Conservation (phyloP, 1,139 yeast genomes). For the Diutina pseudorugosa region DNA sequence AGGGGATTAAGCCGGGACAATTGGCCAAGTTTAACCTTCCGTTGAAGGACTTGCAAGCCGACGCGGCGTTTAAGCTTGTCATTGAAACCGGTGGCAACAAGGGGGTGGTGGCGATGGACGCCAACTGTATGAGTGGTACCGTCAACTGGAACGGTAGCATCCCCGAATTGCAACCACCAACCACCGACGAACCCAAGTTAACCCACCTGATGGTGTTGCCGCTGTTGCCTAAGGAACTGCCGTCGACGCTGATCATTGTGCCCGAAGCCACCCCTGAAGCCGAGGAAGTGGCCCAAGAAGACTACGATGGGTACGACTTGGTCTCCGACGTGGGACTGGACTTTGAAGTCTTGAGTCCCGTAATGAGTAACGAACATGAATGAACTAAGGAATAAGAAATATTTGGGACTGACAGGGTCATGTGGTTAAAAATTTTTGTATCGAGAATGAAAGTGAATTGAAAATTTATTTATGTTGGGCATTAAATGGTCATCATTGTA, state of each 20-base stretch:
- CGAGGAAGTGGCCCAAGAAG: neutral
- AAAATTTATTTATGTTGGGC: neutral
- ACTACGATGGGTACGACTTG: neutral
- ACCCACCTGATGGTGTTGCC: constrained; percentile 2
- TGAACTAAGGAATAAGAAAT: neutral
- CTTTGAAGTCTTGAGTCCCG: constrained; percentile 3
- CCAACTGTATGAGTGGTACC: neutral
- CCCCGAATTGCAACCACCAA: neutral
- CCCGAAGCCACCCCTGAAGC: neutral
- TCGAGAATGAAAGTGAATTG: neutral
- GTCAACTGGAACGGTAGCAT: neutral
- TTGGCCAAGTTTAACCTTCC: neutral
- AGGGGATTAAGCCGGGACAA: neutral
- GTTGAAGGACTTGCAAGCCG: neutral
- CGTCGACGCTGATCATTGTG: neutral
- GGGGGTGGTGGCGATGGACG: neutral
- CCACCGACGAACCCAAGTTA: neutral
- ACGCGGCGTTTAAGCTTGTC: neutral
- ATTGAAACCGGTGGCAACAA: neutral
- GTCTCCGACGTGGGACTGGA: constrained; percentile 2
- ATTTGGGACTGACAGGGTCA: no score
- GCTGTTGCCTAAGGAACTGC: constrained; percentile 2
- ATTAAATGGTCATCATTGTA: neutral
- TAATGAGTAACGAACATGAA: constrained; percentile 1
- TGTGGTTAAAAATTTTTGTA: neutral